phyloP scores from a whole-genome alignment of 2,329 filamentous ascomycete genomes.

The Colletotrichum karsti region DNA sequence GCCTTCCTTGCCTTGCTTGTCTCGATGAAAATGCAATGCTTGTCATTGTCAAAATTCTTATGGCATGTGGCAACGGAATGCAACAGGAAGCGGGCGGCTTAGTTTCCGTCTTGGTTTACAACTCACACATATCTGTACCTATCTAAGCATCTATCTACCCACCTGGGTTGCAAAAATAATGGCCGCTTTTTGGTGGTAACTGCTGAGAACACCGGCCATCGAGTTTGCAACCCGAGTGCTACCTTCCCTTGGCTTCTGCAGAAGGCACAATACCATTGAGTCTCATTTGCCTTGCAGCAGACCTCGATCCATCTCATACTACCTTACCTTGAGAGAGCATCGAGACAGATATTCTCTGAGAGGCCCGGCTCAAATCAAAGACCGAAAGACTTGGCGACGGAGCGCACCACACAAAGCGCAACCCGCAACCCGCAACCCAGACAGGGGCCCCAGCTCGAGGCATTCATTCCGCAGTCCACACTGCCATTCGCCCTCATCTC shows the following conservation, averaged over 20 bases:
- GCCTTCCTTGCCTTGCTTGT: slow-evolving; percentile 1
- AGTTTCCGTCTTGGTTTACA: background rate
- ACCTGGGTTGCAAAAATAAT: too few species aligned
- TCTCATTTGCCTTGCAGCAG: background rate
- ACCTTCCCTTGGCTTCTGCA: too few species aligned
- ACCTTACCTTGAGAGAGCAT: background rate
- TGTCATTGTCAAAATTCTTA: background rate
- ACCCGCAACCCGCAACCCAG: background rate
- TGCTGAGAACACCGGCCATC: too few species aligned
- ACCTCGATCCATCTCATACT: background rate
- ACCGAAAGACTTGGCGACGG: background rate
- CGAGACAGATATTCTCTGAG: background rate
- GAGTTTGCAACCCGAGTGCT: too few species aligned
- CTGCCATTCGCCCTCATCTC: background rate
- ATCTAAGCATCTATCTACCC: too few species aligned
- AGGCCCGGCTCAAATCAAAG: background rate
- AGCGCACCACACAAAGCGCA: background rate
- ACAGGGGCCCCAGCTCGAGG: background rate
- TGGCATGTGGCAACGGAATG: slow-evolving; percentile 6
- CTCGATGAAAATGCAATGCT: background rate
- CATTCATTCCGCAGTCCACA: background rate
- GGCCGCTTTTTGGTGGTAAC: too few species aligned
- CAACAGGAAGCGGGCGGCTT: background rate
- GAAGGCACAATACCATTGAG: background rate
- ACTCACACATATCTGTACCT: background rate